A percentile compares a stretch with the other conserved stretches of the same genome.
These are phyloP conservation scores for Kurtzmaniella cleridarum DNA, from an alignment of 805 yeast species.

Conservation along the genomic window DNA sequence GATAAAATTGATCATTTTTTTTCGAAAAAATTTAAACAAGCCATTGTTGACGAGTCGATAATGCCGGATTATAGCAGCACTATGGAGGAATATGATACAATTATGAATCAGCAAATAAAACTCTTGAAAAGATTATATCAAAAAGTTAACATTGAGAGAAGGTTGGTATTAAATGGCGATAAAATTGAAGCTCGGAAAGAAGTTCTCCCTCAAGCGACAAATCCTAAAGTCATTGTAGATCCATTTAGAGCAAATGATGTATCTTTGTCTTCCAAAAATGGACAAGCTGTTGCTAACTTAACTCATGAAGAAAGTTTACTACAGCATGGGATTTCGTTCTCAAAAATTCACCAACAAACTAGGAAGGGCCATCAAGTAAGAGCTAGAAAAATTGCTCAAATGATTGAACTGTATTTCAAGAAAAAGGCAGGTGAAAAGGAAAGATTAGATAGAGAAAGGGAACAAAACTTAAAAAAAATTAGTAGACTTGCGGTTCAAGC, in stretches of 20 bases:
- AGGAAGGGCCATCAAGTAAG: conserved; percentile 60
- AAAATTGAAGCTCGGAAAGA: conserved; percentile 45
- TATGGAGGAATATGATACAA: conserved; percentile 54
- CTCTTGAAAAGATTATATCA: conserved; percentile 43
- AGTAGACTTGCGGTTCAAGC: conserved; percentile 81
- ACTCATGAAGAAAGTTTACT: conserved; percentile 71
- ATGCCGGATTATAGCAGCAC: conserved; percentile 25
- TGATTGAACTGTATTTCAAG: conserved; percentile 83
- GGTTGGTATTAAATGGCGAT: conserved; percentile 39
- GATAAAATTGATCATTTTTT: conserved; percentile 22
- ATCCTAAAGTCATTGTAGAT: conserved; percentile 36
- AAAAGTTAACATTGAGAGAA: conserved; percentile 28
- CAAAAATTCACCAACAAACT: conserved; percentile 64
- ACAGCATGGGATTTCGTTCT: conserved; percentile 67
- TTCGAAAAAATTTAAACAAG: conserved; percentile 22
- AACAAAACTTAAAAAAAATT: conserved; percentile 58
- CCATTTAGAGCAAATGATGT: conserved; percentile 42
- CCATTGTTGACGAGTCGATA: conserved; percentile 34
- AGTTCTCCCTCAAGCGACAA: conserved; percentile 38
- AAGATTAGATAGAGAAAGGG: conserved; percentile 68
- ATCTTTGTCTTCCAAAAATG: conserved; percentile 28
- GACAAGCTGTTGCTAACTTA: conserved; percentile 32
- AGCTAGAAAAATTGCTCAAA: conserved; percentile 66
- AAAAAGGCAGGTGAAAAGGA: conserved; percentile 87
- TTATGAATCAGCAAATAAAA: conserved; percentile 48